Conservation (phyloP, 2,329 filamentous ascomycete genomes). For the Metarhizium brunneum region DNA sequence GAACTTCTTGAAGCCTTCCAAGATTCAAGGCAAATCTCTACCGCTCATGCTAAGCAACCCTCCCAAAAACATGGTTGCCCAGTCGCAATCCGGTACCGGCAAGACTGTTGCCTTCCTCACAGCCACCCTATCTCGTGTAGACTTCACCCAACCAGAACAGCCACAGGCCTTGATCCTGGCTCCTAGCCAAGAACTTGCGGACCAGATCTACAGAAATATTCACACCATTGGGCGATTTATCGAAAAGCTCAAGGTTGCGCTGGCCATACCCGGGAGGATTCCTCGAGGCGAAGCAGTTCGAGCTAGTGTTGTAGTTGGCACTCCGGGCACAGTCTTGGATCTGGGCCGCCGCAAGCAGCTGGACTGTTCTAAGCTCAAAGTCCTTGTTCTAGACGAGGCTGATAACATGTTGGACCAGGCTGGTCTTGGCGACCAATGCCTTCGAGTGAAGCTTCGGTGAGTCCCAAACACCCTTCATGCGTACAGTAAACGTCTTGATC, state of each 20-base stretch:
- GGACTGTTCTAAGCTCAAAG: conserved; percentile 60
- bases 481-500: background rate
- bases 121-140: conserved; percentile 80
- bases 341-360: conserved; percentile 70
- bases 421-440: conserved; percentile 89
- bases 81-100: conserved; percentile 97
- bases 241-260: conserved; percentile 62
- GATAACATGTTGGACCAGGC: conserved; percentile 98
- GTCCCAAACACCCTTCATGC: background rate
- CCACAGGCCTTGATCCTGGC: conserved; percentile 87
- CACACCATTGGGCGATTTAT: conserved; percentile 78
- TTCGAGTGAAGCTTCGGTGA: conserved; percentile 69
- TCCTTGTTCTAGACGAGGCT: conserved; percentile 90
- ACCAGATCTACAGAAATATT: conserved; percentile 85
- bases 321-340: conserved; percentile 87
- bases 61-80: conserved; percentile 89
- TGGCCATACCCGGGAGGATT: conserved; percentile 73
- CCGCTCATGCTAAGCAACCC: conserved; percentile 81
- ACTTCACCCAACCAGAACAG: conserved; percentile 55
- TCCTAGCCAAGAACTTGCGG: conserved; percentile 86
- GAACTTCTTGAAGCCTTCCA: conserved; percentile 90
- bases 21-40: conserved; percentile 92
- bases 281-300: conserved; percentile 60
- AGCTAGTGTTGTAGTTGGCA: conserved; percentile 80
- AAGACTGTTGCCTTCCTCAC: conserved; percentile 96